Conservation (phyloP, 225 moss, liverwort and hornwort genomes). For the Pseudisothecium myosuroides region DNA sequence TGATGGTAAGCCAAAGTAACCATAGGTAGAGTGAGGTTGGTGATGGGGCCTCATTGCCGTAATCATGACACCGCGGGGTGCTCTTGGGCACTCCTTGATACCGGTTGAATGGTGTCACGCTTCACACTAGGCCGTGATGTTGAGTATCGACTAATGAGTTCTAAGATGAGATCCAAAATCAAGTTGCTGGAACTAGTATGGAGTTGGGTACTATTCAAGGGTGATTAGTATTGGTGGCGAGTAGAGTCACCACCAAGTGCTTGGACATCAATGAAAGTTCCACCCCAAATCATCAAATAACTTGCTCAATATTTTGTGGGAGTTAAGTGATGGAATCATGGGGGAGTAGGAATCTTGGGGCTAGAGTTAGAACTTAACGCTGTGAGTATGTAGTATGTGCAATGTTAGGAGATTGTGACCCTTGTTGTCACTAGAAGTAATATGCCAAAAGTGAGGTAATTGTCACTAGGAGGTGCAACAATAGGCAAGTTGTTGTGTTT, state of each 20-base stretch:
- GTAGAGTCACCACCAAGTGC: too few species aligned
- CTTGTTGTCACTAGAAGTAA: too few species aligned
- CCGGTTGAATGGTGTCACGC: rapidly evolving
- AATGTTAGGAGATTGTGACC: rapidly evolving
- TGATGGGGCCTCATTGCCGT: rapidly evolving
- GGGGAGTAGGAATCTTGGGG: rapidly evolving
- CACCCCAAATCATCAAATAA: too few species aligned
- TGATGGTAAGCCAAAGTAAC: rapidly evolving
- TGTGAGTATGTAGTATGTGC: rapidly evolving
- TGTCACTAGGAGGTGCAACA: too few species aligned
- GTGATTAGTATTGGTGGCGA: rapidly evolving
- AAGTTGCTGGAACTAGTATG: rapidly evolving
- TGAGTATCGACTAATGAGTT: too few species aligned
- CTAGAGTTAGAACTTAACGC: too few species aligned
- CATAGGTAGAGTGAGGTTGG: rapidly evolving
- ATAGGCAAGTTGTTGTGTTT: rapidly evolving
- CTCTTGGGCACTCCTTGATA: rapidly evolving
- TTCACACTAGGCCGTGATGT: rapidly evolving
- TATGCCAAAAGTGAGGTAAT: too few species aligned
- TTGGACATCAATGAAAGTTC: too few species aligned
- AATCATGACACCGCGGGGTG: rapidly evolving
- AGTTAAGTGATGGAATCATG: too few species aligned
- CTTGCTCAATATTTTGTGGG: rapidly evolving
- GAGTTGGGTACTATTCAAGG: too few species aligned
- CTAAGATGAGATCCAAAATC: too few species aligned